Evolutionary conservation across 2,329 filamentous ascomycete genomes (phyloP).

Genomic region (Neonectria punicea): DNA sequence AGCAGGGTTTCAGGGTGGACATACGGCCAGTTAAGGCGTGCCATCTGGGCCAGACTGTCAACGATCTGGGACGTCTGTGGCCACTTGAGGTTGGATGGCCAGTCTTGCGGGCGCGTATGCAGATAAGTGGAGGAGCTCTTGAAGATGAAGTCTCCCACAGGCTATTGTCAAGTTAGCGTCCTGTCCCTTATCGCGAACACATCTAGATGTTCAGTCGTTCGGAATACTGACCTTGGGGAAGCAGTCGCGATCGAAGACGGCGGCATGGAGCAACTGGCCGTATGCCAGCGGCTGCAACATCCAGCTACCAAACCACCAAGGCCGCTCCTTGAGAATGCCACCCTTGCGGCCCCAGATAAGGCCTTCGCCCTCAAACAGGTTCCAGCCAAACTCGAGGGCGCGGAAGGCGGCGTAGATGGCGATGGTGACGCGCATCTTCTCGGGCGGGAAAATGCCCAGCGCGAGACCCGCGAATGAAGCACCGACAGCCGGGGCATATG

Average conservation of each 20-base stretch:
- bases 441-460: constrained; percentile 76
- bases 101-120: constrained; percentile 74
- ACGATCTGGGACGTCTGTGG: constrained; percentile 80
- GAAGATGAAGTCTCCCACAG: constrained; percentile 65
- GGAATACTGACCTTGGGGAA: constrained; percentile 66
- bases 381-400: constrained; percentile 88
- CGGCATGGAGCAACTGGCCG: constrained; percentile 80
- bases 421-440: constrained; percentile 77
- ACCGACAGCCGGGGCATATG: constrained; percentile 88
- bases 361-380: constrained; percentile 79
- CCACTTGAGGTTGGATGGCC: constrained; percentile 76
- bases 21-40: constrained; percentile 84
- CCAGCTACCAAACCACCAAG: constrained; percentile 89
- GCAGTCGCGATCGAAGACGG: constrained; percentile 80
- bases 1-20: constrained; percentile 47
- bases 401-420: constrained; percentile 85
- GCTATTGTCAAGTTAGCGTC: constrained; percentile 32
- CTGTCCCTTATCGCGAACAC: not conserved
- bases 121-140: constrained; percentile 84
- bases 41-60: constrained; percentile 84
- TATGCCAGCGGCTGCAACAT: constrained; percentile 80
- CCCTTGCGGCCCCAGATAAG: constrained; percentile 70
- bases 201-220: not conserved
- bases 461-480: constrained; percentile 88
- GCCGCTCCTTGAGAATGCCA: constrained; percentile 67